Percentiles rank a stretch among this genome's conserved stretches.
These are phyloP conservation scores for Ceratocystiopsis sp. DNA, from an alignment of 2,329 filamentous ascomycete species.

Conservation along the genomic window DNA sequence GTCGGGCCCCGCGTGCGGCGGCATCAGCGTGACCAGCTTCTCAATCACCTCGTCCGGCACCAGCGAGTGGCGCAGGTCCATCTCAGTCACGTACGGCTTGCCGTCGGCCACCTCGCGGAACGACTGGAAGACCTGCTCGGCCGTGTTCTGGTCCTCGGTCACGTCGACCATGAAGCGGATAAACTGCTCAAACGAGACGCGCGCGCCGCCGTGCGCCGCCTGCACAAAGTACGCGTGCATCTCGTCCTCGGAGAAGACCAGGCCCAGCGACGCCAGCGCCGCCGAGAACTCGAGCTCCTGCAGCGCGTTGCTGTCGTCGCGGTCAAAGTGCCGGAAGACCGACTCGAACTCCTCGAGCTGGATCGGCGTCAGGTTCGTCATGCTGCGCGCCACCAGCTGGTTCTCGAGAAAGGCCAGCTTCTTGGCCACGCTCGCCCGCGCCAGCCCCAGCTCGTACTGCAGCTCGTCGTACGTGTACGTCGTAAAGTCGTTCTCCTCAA, in stretches of 20 bases:
- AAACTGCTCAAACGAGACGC: constrained; percentile 95
- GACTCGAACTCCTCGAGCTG: constrained; percentile 97
- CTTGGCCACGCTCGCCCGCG: constrained; percentile 84
- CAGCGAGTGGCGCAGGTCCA: constrained; percentile 85
- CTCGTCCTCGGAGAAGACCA: constrained; percentile 94
- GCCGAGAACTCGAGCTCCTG: constrained; percentile 93
- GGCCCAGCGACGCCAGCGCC: constrained; percentile 79
- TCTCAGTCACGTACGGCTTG: constrained; percentile 96
- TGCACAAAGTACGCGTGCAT: constrained; percentile 93
- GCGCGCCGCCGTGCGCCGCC: constrained; percentile 38
- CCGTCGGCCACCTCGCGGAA: constrained; percentile 96
- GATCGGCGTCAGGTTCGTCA: constrained; percentile 97
- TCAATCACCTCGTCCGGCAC: constrained; percentile 97
- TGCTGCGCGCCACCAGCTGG: constrained; percentile 92
- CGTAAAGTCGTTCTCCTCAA: constrained; percentile 99
- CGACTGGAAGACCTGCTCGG: constrained; percentile 94
- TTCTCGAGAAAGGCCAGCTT: constrained; percentile 95
- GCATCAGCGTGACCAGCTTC: constrained; percentile 76
- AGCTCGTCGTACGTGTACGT: constrained; percentile 97
- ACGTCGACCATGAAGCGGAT: constrained; percentile 99
- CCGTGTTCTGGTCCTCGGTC: constrained; percentile 96
- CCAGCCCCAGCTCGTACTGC: constrained; percentile 79
- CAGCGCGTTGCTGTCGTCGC: constrained; percentile 76
- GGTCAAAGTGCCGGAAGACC: constrained; percentile 94
- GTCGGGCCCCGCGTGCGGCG: constrained; percentile 67